These are phyloP conservation scores for Trichoderma hamatum DNA, from an alignment of 2,329 filamentous ascomycete genomes.

Conservation along the genomic window DNA sequence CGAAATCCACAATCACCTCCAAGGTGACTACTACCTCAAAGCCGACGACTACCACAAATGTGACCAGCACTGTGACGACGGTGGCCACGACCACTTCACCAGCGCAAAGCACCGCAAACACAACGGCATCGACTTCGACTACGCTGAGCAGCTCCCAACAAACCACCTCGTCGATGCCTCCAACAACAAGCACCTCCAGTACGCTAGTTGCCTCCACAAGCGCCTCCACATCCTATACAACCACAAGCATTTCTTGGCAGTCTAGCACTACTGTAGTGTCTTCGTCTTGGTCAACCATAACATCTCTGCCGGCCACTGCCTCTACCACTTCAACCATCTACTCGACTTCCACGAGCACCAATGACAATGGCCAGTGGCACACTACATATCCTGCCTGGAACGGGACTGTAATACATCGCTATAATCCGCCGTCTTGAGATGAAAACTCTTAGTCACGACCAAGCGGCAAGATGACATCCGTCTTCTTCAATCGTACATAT, in stretches of 20 bases:
- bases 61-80: background rate
- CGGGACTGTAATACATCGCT: constrained; percentile 35
- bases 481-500: constrained; percentile 24
- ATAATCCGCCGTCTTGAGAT: background rate
- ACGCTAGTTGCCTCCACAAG: background rate
- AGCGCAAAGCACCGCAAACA: constrained; percentile 5
- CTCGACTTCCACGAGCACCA: constrained; percentile 35
- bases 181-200: background rate
- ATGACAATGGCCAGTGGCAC: constrained; percentile 52
- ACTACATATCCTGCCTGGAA: constrained; percentile 52
- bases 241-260: background rate
- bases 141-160: background rate
- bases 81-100: background rate
- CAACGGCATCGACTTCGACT: background rate
- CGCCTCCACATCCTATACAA: constrained; percentile 1
- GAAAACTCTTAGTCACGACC: constrained; percentile 9
- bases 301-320: constrained; percentile 26
- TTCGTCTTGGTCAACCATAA: constrained; percentile 27
- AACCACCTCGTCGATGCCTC: background rate
- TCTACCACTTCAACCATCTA: constrained; percentile 30
- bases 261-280: constrained; percentile 22
- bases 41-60: background rate
- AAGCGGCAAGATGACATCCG: background rate
- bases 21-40: background rate
- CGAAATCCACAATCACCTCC: background rate